Percentiles rank a stretch among this genome's conserved stretches.
These are phyloP conservation scores for Pseudoneurospora amorphoporcata DNA, from an alignment of 495 filamentous ascomycete genomes.

Conservation along the genomic window DNA sequence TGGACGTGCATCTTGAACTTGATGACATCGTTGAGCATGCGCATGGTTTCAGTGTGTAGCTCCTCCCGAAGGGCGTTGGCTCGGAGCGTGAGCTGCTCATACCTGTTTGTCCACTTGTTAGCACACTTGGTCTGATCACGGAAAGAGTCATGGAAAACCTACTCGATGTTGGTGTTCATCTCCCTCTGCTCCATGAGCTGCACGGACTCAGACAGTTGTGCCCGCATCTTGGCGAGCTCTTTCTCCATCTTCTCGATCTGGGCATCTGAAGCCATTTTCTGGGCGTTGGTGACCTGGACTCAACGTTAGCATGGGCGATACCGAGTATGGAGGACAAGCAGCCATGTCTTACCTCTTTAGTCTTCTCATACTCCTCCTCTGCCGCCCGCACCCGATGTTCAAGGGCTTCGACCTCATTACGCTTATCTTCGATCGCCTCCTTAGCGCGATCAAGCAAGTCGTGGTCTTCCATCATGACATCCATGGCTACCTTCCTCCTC, in stretches of 20 bases:
- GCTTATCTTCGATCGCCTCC: conserved; percentile 90
- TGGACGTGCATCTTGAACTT: conserved; percentile 98
- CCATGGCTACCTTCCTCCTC: conserved; percentile 66
- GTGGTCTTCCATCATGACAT: conserved; percentile 80
- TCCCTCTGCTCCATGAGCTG: conserved; percentile 90
- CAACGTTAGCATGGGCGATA: conserved; percentile 1
- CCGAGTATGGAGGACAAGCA: background rate
- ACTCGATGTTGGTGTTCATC: conserved; percentile 95
- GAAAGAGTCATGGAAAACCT: conserved; percentile 20
- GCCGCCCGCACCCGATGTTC: conserved; percentile 74
- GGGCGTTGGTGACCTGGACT: conserved; percentile 56
- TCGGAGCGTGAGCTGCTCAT: conserved; percentile 77
- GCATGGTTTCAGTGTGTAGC: conserved; percentile 89
- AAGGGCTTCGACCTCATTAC: conserved; percentile 82
- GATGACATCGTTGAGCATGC: conserved; percentile 93
- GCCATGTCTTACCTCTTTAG: conserved; percentile 54
- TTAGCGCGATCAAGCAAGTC: conserved; percentile 86
- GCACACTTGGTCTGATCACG: background rate
- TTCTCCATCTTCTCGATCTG: conserved; percentile 99
- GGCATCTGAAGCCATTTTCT: conserved; percentile 76
- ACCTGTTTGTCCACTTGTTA: conserved; percentile 39
- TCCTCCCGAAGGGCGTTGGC: conserved; percentile 83
- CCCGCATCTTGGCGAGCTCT: conserved; percentile 85
- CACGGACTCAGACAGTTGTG: conserved; percentile 73
- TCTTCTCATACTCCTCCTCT: conserved; percentile 88